Evolutionary conservation across 768 basidiomycete species (phyloP).

Genomic region (Lyophyllum decastes): DNA sequence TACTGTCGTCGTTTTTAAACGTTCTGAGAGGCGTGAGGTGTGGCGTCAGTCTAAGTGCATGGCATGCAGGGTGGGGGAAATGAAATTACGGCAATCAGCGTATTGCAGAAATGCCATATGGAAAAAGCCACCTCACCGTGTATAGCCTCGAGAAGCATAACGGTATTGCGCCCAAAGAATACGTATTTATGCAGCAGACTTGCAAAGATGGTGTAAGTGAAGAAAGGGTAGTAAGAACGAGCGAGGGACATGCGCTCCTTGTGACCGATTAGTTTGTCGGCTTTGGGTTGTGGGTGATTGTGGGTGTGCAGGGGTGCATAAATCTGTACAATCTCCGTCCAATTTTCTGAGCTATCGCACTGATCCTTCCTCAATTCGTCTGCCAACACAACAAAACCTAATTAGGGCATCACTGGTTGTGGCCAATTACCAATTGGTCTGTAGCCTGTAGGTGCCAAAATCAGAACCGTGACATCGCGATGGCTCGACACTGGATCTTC

Average conservation of each 20-base stretch:
- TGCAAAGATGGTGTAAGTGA: background rate
- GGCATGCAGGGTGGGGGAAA: background rate
- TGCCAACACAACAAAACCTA: background rate
- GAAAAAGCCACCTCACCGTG: background rate
- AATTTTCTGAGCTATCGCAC: slow-evolving; percentile 2
- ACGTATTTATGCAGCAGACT: background rate
- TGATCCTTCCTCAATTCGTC: background rate
- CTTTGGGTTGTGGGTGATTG: slow-evolving; percentile 6
- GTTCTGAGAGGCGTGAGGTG: background rate
- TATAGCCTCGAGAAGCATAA: background rate
- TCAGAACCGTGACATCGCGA: background rate
- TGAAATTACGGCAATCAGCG: background rate
- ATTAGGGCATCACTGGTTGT: background rate
- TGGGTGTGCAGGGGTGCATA: slow-evolving; percentile 4
- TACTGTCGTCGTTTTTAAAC: background rate
- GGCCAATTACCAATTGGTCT: background rate
- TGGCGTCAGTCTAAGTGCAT: background rate
- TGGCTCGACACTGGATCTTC: background rate
- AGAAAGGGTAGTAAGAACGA: background rate
- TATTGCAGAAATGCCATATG: background rate
- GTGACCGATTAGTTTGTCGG: background rate
- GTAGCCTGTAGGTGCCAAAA: background rate
- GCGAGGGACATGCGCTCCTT: background rate
- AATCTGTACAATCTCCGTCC: slow-evolving; percentile 11
- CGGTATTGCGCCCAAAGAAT: background rate